Evolutionary conservation across 805 yeast genomes (phyloP), one percentile per base, ranked within the genome.

Genomic region (Maudiozyma turicensis): DNA sequence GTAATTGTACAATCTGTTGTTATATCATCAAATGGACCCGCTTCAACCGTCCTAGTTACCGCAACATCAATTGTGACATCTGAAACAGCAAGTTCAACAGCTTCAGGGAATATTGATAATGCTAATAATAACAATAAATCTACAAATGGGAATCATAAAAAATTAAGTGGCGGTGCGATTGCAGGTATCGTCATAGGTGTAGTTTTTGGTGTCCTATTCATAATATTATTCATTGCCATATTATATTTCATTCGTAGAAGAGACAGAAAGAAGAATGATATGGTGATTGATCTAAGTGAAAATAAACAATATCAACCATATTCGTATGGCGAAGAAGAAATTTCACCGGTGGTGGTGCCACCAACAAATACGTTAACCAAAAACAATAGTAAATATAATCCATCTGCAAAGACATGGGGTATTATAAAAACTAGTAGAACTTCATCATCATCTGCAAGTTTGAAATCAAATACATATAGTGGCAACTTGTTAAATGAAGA

Each of bases 141-240:
- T 41, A 37, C 49, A 8, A 39, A 15, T 13, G 15, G 48, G 3
- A 30, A 45, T 7, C 40, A 48, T 10, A 46, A 44, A n/a, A 49
- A 50, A 37, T 33, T 63, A 40, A 56, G 63, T 43, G 65, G 58
- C 34, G 84, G 84, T 14, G 81, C 81, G 20, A 77, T 78, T 48
- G 83, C 81, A 8, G 84, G 84, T 43, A 74, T 79, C 30, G 83
- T 77, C n/a, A 68, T 77, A 39, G 84, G 83, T 30, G 71, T 69
- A 6, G 66, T 78, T 9, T 68, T 61, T 20, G 83, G 81, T 50
- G 59, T 72, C 0, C 47, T 58, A 6, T 62, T 66, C 26, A 57
- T 66, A 9, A 37, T 75, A 2, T 74, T 70, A 0, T 66, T 68
- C 6, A 54, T 75, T 8, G 60, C 72, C 6, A 59, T 75, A 43